Conservation (phyloP, 257 asterid species). For the Jacaranda copaia region DNA sequence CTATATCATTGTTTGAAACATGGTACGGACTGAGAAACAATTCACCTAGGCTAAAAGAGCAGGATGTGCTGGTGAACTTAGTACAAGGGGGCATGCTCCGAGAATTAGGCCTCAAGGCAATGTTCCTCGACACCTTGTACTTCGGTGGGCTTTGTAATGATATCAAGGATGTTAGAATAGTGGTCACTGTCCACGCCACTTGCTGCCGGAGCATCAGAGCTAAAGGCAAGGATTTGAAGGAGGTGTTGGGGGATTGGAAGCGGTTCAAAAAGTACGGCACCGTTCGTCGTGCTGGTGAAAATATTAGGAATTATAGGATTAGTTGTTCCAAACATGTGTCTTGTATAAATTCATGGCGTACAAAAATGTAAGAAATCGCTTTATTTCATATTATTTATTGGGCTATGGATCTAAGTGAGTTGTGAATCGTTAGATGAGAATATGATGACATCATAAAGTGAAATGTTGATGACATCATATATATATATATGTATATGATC, state of each 20-base stretch:
- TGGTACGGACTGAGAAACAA: neutral
- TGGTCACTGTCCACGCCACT: neutral
- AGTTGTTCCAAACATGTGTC: neutral
- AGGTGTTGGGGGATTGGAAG: neutral
- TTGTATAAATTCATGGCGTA: neutral
- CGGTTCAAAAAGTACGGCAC: neutral
- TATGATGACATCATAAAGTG: no score
- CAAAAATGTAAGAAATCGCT: no score
- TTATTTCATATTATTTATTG: no score
- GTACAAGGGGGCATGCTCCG: neutral
- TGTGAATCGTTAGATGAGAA: no score
- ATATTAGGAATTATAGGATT: neutral
- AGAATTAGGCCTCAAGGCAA: neutral
- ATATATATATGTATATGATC: no score
- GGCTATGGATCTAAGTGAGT: no score
- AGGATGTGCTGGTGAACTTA: neutral
- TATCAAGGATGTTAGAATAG: neutral
- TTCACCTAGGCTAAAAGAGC: neutral
- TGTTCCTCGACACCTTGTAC: neutral
- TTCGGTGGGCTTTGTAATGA: conserved; percentile 1
- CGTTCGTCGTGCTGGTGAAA: neutral
- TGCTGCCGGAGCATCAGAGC: neutral
- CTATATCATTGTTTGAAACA: neutral
- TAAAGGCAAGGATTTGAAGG: neutral
- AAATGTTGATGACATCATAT: no score